Conservation (phyloP, 805 yeast species). For the Lipomyces kockii region DNA sequence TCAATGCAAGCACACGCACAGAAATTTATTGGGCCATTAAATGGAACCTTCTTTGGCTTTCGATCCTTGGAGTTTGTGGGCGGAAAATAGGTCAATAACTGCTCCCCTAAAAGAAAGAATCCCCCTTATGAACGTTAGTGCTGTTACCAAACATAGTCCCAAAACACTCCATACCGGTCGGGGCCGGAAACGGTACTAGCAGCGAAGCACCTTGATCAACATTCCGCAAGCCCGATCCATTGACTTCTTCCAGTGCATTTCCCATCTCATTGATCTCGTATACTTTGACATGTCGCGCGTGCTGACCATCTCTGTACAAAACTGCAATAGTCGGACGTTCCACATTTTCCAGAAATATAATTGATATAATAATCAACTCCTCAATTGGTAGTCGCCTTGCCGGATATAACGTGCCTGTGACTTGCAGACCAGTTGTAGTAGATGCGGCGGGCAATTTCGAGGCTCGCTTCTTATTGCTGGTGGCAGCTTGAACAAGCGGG, state of each 20-base stretch:
- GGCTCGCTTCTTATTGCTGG: slow-evolving; percentile 7
- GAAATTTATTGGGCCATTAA: slow-evolving; percentile 30
- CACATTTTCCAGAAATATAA: slow-evolving; percentile 21
- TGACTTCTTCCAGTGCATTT: slow-evolving; percentile 15
- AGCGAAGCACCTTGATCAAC: slow-evolving; percentile 33
- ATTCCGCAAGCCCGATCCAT: slow-evolving; percentile 21
- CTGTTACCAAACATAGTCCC: background rate
- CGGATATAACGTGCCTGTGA: slow-evolving; percentile 18
- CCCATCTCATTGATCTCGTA: slow-evolving; percentile 27
- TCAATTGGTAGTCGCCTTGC: slow-evolving; percentile 32
- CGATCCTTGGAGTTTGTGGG: slow-evolving; percentile 7
- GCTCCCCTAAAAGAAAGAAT: slow-evolving; percentile 35
- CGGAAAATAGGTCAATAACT: slow-evolving; percentile 26
- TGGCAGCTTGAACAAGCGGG: slow-evolving; percentile 21
- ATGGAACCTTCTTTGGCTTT: slow-evolving; percentile 21
- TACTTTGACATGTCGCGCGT: slow-evolving; percentile 31
- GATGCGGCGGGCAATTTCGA: slow-evolving; percentile 8
- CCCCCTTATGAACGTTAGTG: slow-evolving; percentile 19
- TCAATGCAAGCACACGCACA: slow-evolving; percentile 35
- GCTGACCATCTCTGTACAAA: slow-evolving; percentile 30
- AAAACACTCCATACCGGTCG: slow-evolving; percentile 7
- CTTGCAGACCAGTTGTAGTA: background rate
- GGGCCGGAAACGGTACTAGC: slow-evolving; percentile 21
- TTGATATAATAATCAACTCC: slow-evolving; percentile 24
- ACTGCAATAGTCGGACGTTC: slow-evolving; percentile 32